Evolutionary conservation across 2,329 filamentous ascomycete species (phyloP).

Genomic region (Onygenales sp.): DNA sequence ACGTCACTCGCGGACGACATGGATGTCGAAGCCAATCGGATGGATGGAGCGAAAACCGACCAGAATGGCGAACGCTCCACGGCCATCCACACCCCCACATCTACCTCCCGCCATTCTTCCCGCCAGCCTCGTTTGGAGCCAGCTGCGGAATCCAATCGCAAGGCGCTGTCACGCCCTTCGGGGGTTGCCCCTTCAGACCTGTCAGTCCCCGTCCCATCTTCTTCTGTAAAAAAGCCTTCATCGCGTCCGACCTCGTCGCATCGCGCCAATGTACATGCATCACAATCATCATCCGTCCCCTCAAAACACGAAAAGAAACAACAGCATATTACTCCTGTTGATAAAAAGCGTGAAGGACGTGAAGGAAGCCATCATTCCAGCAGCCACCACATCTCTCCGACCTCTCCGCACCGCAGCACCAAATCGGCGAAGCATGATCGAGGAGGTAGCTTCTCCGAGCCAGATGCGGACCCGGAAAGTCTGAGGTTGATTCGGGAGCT

Average conservation of each 20-base stretch:
- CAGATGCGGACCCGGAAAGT: slow-evolving; percentile 32
- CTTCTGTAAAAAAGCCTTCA: slow-evolving; percentile 1
- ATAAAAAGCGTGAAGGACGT: slow-evolving; percentile 29
- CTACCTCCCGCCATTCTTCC: slow-evolving; percentile 35
- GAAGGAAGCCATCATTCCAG: slow-evolving; percentile 44
- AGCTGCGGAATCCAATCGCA: background rate
- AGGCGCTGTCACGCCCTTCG: background rate
- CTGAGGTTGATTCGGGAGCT: slow-evolving; percentile 35
- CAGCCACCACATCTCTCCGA: slow-evolving; percentile 30
- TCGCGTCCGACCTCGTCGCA: slow-evolving; percentile 8
- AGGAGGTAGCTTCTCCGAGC: slow-evolving; percentile 15
- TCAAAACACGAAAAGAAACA: slow-evolving; percentile 3
- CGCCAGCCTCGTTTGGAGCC: slow-evolving; percentile 27
- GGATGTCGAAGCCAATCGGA: slow-evolving; percentile 20
- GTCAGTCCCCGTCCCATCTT: slow-evolving; percentile 2
- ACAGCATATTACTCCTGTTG: slow-evolving; percentile 18
- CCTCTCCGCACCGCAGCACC: slow-evolving; percentile 10
- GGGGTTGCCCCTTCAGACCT: background rate
- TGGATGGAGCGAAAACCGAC: slow-evolving; percentile 13
- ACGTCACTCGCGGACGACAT: slow-evolving; percentile 35
- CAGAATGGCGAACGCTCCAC: slow-evolving; percentile 19
- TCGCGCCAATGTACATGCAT: slow-evolving; percentile 6
- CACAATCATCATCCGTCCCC: slow-evolving; percentile 16
- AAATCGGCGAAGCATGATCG: slow-evolving; percentile 16
- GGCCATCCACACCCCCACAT: slow-evolving; percentile 27